phyloP scores from a whole-genome alignment of 768 basidiomycete genomes.

The Tylopilus cervinicoccineus region DNA sequence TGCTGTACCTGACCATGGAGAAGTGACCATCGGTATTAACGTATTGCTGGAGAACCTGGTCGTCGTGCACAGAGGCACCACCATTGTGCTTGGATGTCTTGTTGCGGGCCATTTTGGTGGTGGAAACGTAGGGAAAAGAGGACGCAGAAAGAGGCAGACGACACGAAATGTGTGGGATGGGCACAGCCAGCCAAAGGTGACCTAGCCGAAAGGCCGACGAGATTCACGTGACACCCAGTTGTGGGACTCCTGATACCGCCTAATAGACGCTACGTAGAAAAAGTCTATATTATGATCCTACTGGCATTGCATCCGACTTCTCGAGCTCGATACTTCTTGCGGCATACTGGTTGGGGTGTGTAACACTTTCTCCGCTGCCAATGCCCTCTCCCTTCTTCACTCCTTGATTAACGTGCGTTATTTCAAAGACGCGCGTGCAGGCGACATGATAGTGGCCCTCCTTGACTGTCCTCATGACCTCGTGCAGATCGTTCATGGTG shows the following conservation, averaged over 20 bases:
- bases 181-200: constrained; percentile 11
- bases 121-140: not conserved
- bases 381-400: constrained; percentile 89
- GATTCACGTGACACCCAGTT: constrained; percentile 7
- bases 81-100: constrained; percentile 30
- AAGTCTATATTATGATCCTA: constrained; percentile 20
- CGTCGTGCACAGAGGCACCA: constrained; percentile 1
- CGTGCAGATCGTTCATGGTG: constrained; percentile 65
- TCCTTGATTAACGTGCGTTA: constrained; percentile 70
- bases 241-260: constrained; percentile 20
- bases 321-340: constrained; percentile 68
- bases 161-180: constrained; percentile 24
- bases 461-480: constrained; percentile 79
- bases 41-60: constrained; percentile 69
- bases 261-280: not conserved
- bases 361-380: constrained; percentile 81
- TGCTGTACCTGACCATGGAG: constrained; percentile 82
- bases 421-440: constrained; percentile 95
- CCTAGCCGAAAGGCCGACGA: constrained; percentile 1
- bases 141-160: constrained; percentile 23
- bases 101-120: constrained; percentile 22
- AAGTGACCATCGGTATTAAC: constrained; percentile 93
- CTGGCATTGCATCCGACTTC: constrained; percentile 44
- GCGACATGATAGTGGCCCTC: constrained; percentile 87
- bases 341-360: constrained; percentile 91